phyloP scores from a whole-genome alignment of 2,329 filamentous ascomycete genomes.

The Nemania diffusa region DNA sequence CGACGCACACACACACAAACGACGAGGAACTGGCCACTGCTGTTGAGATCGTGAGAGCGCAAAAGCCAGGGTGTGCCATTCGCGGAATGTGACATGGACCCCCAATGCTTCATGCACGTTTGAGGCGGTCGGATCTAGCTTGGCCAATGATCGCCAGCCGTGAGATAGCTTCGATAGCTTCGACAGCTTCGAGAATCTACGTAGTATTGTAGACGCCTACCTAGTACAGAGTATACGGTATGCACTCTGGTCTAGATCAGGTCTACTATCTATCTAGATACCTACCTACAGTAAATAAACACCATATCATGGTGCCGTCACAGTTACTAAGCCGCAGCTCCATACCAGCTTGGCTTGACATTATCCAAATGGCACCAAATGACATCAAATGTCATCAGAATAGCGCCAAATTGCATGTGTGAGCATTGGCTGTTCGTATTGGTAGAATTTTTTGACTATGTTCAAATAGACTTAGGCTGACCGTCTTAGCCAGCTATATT shows the following conservation, averaged over 20 bases:
- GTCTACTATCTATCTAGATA: neutral
- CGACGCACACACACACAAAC: neutral
- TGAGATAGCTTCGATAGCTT: slow-evolving; percentile 21
- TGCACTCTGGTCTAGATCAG: slow-evolving; percentile 7
- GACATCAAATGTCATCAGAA: slow-evolving; percentile 33
- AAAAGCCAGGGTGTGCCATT: slow-evolving; percentile 3
- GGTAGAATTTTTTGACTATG: neutral
- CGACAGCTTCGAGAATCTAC: neutral
- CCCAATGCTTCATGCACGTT: slow-evolving; percentile 29
- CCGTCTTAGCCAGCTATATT: neutral
- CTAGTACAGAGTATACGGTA: neutral
- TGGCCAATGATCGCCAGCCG: slow-evolving; percentile 1
- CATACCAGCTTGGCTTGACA: slow-evolving; percentile 9
- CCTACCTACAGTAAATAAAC: neutral
- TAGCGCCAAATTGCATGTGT: slow-evolving; percentile 3
- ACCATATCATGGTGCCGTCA: neutral
- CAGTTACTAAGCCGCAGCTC: slow-evolving; percentile 20
- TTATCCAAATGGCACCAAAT: slow-evolving; percentile 21
- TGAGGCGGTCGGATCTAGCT: neutral
- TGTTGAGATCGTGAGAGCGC: neutral
- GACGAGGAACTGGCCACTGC: slow-evolving; percentile 3
- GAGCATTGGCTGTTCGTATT: neutral
- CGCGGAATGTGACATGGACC: neutral
- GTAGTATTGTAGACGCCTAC: neutral
- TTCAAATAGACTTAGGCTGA: too few species aligned